Evolutionary conservation across 306 rosid genomes (phyloP).

Genomic region (Fagus crenata): DNA sequence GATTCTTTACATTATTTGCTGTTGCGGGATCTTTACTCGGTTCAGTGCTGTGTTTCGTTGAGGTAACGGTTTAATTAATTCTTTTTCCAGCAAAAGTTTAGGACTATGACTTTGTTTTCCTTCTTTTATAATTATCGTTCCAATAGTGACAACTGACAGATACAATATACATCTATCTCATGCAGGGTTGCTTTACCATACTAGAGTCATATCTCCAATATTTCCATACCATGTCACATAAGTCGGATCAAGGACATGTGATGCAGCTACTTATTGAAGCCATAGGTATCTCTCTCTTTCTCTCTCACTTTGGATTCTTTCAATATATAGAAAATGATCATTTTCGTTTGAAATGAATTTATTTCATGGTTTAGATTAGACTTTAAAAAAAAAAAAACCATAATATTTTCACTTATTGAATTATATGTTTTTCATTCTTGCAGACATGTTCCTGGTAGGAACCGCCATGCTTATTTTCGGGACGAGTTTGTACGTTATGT

Average conservation of each 20-base stretch:
- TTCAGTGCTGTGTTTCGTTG: constrained; percentile 48
- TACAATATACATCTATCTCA: not conserved
- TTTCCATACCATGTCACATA: constrained; percentile 39
- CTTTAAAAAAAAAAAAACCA: too few species aligned
- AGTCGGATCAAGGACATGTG: constrained; percentile 39
- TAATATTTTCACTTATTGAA: not conserved
- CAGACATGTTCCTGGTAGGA: constrained; percentile 62
- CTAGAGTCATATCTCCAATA: constrained; percentile 45
- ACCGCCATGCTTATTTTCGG: constrained; percentile 51
- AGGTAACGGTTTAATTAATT: constrained; percentile 28
- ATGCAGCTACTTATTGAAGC: constrained; percentile 53
- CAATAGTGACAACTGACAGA: not conserved
- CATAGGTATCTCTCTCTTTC: constrained; percentile 33
- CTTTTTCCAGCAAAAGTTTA: not conserved
- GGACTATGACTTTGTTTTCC: not conserved
- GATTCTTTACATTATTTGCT: constrained; percentile 51
- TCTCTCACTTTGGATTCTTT: not conserved
- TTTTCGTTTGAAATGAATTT: too few species aligned
- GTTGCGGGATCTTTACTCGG: constrained; percentile 54
- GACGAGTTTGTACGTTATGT: constrained; percentile 48
- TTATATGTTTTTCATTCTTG: not conserved
- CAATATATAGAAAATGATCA: too few species aligned
- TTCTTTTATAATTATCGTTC: not conserved
- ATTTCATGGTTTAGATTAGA: not conserved
- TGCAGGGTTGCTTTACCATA: constrained; percentile 52